A percentile compares a stretch with the other conserved stretches of the same genome.
Conservation (phyloP, 176 grass and related monocot genomes). For the Triticum monococcum region DNA sequence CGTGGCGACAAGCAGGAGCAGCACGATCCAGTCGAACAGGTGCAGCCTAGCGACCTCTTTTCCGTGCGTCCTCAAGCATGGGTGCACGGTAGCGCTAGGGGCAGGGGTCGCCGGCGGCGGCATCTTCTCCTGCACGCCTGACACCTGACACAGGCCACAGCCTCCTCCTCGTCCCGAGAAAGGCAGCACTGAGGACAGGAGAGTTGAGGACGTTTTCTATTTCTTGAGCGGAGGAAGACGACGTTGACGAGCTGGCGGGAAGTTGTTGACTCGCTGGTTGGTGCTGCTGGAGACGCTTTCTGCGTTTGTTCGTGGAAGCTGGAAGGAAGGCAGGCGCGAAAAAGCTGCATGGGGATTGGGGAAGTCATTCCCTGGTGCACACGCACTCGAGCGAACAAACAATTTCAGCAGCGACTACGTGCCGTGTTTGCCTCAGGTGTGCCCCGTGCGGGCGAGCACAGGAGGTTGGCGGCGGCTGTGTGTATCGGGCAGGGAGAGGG, state of each 20-base stretch:
- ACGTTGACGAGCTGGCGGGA: not conserved
- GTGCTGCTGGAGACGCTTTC: not conserved
- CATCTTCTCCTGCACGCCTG: not conserved
- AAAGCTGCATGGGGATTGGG: too few relatives aligned
- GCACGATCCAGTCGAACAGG: conserved; percentile 55
- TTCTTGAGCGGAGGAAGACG: not conserved
- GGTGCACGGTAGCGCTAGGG: not conserved
- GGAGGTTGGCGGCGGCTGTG: too few relatives aligned
- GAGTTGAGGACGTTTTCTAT: not conserved
- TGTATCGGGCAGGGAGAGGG: too few relatives aligned
- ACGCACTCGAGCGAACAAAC: not conserved
- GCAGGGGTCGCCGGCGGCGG: not conserved
- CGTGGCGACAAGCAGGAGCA: conserved; percentile 31
- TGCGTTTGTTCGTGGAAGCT: not conserved
- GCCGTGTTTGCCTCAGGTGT: too few relatives aligned
- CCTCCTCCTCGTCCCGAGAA: not conserved
- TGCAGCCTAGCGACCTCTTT: conserved; percentile 35
- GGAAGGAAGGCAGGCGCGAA: not conserved
- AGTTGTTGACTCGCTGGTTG: not conserved
- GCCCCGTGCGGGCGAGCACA: too few relatives aligned
- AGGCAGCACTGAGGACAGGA: too few relatives aligned
- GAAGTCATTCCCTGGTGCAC: not conserved
- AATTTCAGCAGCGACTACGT: too few relatives aligned
- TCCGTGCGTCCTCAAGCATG: conserved; percentile 34
- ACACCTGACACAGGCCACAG: not conserved